Base-by-base conservation (phyloP, 331 rosid genomes). In the Quercus tomentella region DNA sequence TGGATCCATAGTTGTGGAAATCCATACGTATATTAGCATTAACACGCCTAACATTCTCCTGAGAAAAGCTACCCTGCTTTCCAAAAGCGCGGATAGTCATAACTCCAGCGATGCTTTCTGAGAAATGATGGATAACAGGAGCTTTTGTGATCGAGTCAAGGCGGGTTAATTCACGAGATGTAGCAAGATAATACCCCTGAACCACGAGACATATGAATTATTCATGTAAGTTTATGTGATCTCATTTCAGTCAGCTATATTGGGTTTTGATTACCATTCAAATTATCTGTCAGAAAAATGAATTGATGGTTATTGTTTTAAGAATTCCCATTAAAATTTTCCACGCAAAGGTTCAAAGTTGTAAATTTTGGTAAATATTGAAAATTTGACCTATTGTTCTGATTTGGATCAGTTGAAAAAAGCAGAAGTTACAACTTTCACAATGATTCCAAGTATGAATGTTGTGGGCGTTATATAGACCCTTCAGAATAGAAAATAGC, bases 91-190 rank as follows among this genome's bases (percentile, higher is more conserved):
- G 94, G 56, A 94, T 90, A 0, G 97, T 94, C 97, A 91, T 89
- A 43, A 92, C 97, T 3, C 98, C 98, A 0, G 95, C 84, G 62
- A 94, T 91, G 86, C 94, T 92, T 75, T 94, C 98, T 37, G 98
- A 94, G 87, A 94, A 94, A 82, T 94, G 96, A 80, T 91, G 97
- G 86, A 94, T 94, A 3, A 94, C 86, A 30, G 98, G 98, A 23
- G 98, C 98, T 71, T 92, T 94, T 4, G 97, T 92, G 78, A 92
- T 94, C 8, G 92, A 88, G 73, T 92, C 98, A 8, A 94, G 82
- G 4, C 97, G 92, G 74, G 97, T 91, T 74, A 94, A 77, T 76
- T 94, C 98, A 0, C 98, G 95, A 74, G 98, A 91, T 45, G 98
- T 56, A 56, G 98, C 72, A 18, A 94, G 94, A 79, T 77, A 94